Conservation (phyloP, 176 grass and related monocot species). For the Avena sativa region DNA sequence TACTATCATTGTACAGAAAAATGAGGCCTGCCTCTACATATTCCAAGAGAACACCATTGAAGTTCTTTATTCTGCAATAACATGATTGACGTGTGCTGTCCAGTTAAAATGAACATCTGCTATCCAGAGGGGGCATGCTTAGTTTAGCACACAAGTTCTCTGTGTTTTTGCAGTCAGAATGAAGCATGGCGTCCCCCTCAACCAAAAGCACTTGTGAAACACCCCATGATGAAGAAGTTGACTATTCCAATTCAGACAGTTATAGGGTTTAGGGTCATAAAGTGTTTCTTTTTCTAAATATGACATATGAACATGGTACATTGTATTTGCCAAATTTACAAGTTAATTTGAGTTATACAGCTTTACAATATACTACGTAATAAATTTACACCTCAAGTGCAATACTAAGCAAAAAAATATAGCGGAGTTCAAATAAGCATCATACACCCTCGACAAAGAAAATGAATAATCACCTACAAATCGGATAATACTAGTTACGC, state of each 20-base stretch:
- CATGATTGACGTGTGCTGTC: neutral
- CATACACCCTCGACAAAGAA: slow-evolving; percentile 12
- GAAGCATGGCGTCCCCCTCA: neutral
- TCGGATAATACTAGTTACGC: neutral
- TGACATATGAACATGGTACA: neutral
- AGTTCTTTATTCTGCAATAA: neutral
- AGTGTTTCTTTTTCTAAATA: neutral
- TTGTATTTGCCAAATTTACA: neutral
- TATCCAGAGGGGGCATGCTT: neutral
- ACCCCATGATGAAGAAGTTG: neutral
- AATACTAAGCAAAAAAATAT: neutral
- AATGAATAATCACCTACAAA: neutral
- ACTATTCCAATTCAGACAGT: neutral
- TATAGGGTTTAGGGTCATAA: neutral
- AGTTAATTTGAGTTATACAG: neutral
- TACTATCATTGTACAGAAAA: neutral
- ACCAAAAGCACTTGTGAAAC: neutral
- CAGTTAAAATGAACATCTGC: neutral
- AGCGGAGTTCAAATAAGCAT: slow-evolving; percentile 12
- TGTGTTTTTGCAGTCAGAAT: neutral
- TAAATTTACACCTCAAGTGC: slow-evolving; percentile 30
- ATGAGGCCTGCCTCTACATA: neutral
- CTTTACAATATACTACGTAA: neutral
- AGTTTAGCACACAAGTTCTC: neutral
- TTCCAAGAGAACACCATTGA: neutral